Evolutionary conservation across 2,329 filamentous ascomycete genomes (phyloP), one percentile per base, ranked within the genome.

Genomic region (Aspergillus proliferans): DNA sequence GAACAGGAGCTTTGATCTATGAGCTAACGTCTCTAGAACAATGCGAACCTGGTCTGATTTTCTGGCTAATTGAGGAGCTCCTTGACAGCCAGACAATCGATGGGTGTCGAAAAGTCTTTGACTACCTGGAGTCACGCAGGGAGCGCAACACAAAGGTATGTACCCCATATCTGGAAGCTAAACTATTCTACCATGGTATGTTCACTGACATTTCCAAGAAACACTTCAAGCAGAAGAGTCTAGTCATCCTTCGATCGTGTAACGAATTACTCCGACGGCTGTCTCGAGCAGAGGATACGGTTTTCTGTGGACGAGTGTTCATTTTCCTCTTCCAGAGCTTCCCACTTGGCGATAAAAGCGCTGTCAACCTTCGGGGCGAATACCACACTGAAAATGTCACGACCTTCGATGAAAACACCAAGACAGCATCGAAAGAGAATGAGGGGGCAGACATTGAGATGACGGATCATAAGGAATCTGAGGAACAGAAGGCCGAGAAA

Each of bases 251-350:
- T n/a, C 81, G 93, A 61, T 87, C 87, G 52, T 98, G 93, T 71
- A 98, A 97, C 68, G 93, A 97, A 71, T 77, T 98, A 14, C 76
- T 98, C n/a, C 84, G 92, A 33, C 82, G 93, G 42, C 78, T 98
- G 2, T 97, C 93, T n/a, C 83, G 93, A 49, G 92, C 93, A 3
- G 91, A 97, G 67, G 93, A 98, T 68, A 94, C 93, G 0, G 90
- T 94, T 0, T 98, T 99, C 66, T 98, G 93, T 63, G 93, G 93
- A 14, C 82, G 93, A 36, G 93, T 99, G 22, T 97, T 97, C 69
- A 96, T 98, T 55, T 99, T 96, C 69, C 82, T 98, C 65, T 98
- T 97, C 69, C 93, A 98, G 68, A 95, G 90, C 67, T 97, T 98
- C 62, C 93, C 93, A 1, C 77, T 98, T 0, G 92, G 92, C 28